These are phyloP conservation scores for Aureobasidium sp. DNA, from an alignment of 2,329 filamentous ascomycete species.

Conservation along the genomic window DNA sequence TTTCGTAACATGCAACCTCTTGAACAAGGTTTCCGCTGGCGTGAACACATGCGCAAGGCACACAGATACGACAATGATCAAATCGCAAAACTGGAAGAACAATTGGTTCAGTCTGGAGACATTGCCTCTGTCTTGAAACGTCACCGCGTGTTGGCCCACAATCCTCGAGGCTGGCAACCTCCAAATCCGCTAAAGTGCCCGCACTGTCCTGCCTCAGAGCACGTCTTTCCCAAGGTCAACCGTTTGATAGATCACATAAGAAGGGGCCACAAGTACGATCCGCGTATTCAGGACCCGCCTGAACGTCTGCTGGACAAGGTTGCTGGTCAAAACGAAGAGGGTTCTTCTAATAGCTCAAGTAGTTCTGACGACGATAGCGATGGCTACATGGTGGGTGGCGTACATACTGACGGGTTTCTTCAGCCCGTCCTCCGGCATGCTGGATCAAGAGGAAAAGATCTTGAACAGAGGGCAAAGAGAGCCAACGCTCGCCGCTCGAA, in stretches of 20 bases:
- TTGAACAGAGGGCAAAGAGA: slow-evolving; percentile 1
- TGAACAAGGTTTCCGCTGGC: slow-evolving; percentile 24
- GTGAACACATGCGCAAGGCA: slow-evolving; percentile 28
- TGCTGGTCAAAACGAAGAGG: background rate
- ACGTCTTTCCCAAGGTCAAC: slow-evolving; percentile 30
- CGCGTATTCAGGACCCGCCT: slow-evolving; percentile 20
- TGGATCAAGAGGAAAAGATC: slow-evolving; percentile 1
- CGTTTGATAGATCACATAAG: slow-evolving; percentile 39
- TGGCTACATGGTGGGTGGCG: slow-evolving; percentile 51
- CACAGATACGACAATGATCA: slow-evolving; percentile 23
- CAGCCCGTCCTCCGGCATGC: slow-evolving; percentile 30
- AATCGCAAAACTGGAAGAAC: slow-evolving; percentile 4
- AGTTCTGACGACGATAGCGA: slow-evolving; percentile 13
- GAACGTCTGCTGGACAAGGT: background rate
- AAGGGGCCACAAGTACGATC: slow-evolving; percentile 39
- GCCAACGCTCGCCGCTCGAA: background rate
- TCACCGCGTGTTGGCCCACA: background rate
- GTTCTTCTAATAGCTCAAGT: background rate
- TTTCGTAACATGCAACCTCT: slow-evolving; percentile 23
- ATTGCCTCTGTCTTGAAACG: background rate
- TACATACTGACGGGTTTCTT: slow-evolving; percentile 64
- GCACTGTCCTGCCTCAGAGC: slow-evolving; percentile 30
- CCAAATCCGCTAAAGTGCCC: slow-evolving; percentile 31
- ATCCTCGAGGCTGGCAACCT: slow-evolving; percentile 17
- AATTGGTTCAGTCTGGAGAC: slow-evolving; percentile 4